A percentile compares a stretch with the other conserved stretches of the same genome.
phyloP scores from a whole-genome alignment of 2,329 filamentous ascomycete species.

The Coniochaeta ligniaria region DNA sequence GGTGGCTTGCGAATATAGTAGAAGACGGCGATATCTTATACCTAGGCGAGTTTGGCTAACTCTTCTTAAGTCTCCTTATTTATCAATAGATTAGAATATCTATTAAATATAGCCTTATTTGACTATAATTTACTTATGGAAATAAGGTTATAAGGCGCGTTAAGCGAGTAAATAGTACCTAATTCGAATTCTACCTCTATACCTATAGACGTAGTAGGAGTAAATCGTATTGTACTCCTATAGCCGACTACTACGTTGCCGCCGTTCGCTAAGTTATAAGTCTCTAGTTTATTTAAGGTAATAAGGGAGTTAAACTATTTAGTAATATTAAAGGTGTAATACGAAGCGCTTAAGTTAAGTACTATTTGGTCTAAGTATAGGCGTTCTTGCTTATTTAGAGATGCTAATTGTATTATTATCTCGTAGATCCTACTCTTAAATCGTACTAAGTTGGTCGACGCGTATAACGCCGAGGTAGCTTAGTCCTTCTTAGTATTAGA shows the following conservation, averaged over 20 bases:
- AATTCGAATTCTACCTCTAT: neutral
- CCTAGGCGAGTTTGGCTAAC: neutral
- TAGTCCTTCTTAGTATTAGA: too few relatives aligned
- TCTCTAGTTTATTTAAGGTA: neutral
- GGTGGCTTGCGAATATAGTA: neutral
- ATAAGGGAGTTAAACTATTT: neutral
- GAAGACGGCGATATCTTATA: neutral
- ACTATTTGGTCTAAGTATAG: neutral
- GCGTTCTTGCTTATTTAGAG: neutral
- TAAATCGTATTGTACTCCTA: neutral
- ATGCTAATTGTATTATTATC: neutral
- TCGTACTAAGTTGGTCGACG: too few relatives aligned
- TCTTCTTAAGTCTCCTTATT: neutral
- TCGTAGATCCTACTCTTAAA: neutral
- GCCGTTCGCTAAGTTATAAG: neutral
- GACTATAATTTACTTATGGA: neutral
- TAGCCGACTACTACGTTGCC: neutral
- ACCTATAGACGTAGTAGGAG: neutral
- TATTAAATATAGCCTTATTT: neutral
- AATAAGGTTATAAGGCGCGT: neutral
- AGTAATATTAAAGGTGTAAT: neutral
- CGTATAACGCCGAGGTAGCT: too few relatives aligned
- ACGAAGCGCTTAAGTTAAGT: neutral
- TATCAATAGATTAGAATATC: neutral
- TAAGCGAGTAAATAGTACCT: neutral